Evolutionary conservation across 1,284 basidiomycete species (phyloP).

Genomic region (Ceratobasidium sp.): DNA sequence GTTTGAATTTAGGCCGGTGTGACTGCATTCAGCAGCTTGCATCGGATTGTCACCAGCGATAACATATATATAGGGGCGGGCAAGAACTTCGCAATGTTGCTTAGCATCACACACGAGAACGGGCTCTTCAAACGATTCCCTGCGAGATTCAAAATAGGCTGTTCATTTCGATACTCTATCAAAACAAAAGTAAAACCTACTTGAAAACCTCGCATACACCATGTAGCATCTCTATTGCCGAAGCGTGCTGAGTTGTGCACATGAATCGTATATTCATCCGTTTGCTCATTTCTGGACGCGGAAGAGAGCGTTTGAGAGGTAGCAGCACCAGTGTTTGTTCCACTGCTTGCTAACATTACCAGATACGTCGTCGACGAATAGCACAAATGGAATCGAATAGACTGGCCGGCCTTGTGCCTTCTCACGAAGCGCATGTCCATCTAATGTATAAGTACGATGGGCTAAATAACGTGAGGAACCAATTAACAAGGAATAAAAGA

Average conservation of each 20-base stretch:
- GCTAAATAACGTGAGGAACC: neutral
- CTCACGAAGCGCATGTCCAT: neutral
- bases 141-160: neutral
- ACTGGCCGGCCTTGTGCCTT: constrained; percentile 15
- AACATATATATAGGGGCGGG: constrained; percentile 10
- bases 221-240: constrained; percentile 30
- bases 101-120: constrained; percentile 53
- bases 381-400: constrained; percentile 40
- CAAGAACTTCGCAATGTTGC: constrained; percentile 51
- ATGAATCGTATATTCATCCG: constrained; percentile 40
- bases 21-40: constrained; percentile 45
- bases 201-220: constrained; percentile 4
- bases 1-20: constrained; percentile 24
- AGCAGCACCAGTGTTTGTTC: constrained; percentile 45
- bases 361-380: constrained; percentile 45
- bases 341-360: constrained; percentile 44
- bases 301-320: constrained; percentile 36
- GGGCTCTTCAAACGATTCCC: constrained; percentile 15
- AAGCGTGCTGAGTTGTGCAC: constrained; percentile 28
- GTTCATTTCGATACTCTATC: neutral
- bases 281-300: constrained; percentile 14
- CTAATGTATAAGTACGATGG: neutral
- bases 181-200: constrained; percentile 13
- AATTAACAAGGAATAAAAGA: neutral
- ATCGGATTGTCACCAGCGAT: constrained; percentile 47